A percentile compares a stretch with the other conserved stretches of the same genome.
These are phyloP conservation scores for Nasturtium officinale DNA, from an alignment of 345 rosid species.

Conservation along the genomic window DNA sequence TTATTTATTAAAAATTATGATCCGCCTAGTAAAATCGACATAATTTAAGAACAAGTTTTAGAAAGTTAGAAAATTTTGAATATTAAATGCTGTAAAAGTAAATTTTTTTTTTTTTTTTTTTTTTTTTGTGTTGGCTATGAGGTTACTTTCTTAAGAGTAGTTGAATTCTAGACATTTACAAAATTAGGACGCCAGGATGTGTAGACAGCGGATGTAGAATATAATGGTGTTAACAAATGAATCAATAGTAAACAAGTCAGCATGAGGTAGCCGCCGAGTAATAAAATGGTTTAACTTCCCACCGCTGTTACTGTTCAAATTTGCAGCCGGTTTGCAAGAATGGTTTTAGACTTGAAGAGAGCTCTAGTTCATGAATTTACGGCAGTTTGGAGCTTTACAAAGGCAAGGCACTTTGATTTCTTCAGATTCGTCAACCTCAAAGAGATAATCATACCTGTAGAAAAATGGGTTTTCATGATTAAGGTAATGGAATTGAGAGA, in stretches of 20 bases:
- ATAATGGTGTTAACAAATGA: slow-evolving; percentile 24
- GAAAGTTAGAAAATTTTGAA: slow-evolving; percentile 17
- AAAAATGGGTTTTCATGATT: slow-evolving; percentile 1
- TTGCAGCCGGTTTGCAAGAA: slow-evolving; percentile 16
- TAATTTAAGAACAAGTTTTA: background rate
- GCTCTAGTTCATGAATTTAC: slow-evolving; percentile 68
- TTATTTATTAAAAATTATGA: background rate
- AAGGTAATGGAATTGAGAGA: background rate
- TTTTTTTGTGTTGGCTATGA: slow-evolving; percentile 28
- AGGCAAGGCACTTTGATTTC: slow-evolving; percentile 85
- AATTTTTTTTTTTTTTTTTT: background rate
- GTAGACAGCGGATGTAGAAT: slow-evolving; percentile 16
- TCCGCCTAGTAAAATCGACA: background rate
- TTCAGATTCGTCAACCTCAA: slow-evolving; percentile 79
- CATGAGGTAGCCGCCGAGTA: slow-evolving; percentile 21
- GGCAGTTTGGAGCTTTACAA: slow-evolving; percentile 74
- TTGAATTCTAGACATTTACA: slow-evolving; percentile 36
- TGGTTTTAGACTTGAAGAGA: slow-evolving; percentile 2
- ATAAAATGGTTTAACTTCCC: slow-evolving; percentile 2
- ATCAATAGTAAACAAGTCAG: slow-evolving; percentile 27
- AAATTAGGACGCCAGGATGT: slow-evolving; percentile 30
- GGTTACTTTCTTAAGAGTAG: slow-evolving; percentile 1
- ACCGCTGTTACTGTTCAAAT: slow-evolving; percentile 4
- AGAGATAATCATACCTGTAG: slow-evolving; percentile 85
- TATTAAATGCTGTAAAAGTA: background rate